Conservation (phyloP, 306 rosid genomes). For the Albizia julibrissin region DNA sequence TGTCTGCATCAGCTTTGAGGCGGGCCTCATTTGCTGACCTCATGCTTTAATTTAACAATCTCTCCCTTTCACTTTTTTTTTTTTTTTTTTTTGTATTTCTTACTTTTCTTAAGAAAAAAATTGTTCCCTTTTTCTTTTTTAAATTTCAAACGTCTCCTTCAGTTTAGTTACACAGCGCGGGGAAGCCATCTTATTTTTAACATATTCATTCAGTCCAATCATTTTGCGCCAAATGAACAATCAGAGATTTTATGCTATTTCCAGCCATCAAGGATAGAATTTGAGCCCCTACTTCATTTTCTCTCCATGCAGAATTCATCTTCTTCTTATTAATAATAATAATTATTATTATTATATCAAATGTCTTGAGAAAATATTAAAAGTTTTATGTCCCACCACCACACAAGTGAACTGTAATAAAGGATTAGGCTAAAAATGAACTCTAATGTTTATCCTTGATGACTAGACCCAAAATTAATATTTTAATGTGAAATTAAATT, state of each 20-base stretch:
- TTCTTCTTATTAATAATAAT: too few species aligned
- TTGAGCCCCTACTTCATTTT: neutral
- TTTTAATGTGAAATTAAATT: neutral
- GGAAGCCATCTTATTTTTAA: slow-evolving; percentile 26
- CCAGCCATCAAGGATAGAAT: neutral
- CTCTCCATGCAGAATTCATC: neutral
- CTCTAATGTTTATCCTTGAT: slow-evolving; percentile 27
- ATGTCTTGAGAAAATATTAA: neutral
- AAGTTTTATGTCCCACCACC: neutral
- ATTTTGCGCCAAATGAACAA: slow-evolving; percentile 23
- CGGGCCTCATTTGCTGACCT: slow-evolving; percentile 43
- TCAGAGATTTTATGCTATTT: slow-evolving; percentile 2
- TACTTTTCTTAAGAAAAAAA: neutral
- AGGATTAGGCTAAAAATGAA: neutral
- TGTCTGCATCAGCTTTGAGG: slow-evolving; percentile 42
- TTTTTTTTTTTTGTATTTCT: neutral
- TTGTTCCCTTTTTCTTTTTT: too few species aligned
- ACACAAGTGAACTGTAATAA: neutral
- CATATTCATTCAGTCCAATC: slow-evolving; percentile 34
- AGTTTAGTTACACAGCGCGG: slow-evolving; percentile 26
- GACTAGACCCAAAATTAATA: neutral
- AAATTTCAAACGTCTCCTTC: too few species aligned
- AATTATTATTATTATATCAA: neutral
- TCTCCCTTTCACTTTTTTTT: slow-evolving; percentile 20
- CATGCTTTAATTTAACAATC: slow-evolving; percentile 49